A percentile compares a stretch with the other conserved stretches of the same genome.
phyloP scores from a whole-genome alignment of 257 asterid genomes.

The Sherardia arvensis region DNA sequence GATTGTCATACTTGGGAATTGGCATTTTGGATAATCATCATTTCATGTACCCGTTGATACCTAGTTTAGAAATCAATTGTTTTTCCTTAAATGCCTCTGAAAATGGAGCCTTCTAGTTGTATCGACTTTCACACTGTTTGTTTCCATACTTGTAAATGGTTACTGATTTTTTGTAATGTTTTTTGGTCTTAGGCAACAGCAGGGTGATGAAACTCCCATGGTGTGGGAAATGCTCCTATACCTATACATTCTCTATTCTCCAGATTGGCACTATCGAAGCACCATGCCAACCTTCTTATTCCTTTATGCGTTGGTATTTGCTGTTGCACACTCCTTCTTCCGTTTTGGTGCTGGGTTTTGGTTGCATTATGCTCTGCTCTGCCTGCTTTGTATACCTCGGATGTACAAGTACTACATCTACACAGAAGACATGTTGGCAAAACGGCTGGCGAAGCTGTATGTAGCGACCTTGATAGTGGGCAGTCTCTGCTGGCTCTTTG shows the following conservation, averaged over 20 bases:
- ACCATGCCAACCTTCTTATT: conserved; percentile 93
- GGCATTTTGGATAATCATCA: background rate
- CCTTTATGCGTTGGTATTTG: conserved; percentile 77
- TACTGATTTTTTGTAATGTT: background rate
- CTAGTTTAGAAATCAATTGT: background rate
- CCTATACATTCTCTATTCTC: conserved; percentile 90
- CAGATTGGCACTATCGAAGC: conserved; percentile 96
- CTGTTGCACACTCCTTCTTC: conserved; percentile 60
- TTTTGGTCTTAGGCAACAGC: conserved; percentile 70
- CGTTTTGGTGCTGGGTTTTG: conserved; percentile 63
- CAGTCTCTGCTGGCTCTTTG: conserved; percentile 65
- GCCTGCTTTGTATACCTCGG: conserved; percentile 92
- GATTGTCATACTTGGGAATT: background rate
- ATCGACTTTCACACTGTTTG: background rate
- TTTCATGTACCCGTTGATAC: background rate
- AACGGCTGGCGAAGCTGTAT: conserved; percentile 65
- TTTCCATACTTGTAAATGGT: background rate
- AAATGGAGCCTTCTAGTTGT: background rate
- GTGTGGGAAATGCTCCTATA: conserved; percentile 99
- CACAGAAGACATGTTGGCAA: conserved; percentile 66
- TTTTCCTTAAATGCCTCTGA: background rate
- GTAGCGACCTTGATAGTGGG: conserved; percentile 45
- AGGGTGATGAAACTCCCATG: conserved; percentile 99
- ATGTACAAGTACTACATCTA: conserved; percentile 81
- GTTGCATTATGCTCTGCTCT: conserved; percentile 74